Base-by-base conservation (phyloP, 2,329 filamentous ascomycete species). In the Tolypocladium inflatum region DNA sequence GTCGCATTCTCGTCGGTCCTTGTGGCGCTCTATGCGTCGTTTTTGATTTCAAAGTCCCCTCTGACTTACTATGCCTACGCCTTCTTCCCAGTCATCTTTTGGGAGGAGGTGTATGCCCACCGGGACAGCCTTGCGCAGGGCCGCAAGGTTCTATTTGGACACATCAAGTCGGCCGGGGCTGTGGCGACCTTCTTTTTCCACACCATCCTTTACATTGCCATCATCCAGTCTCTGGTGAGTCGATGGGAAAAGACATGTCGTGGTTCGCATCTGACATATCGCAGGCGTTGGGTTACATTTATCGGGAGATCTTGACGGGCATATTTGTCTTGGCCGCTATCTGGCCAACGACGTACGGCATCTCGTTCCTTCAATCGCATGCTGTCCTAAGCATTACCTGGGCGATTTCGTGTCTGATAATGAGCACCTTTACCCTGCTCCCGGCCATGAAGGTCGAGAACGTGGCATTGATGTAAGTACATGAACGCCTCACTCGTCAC, bases 1-100 rank as follows among this genome's bases (percentile, higher is more conserved):
- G 69, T 86, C 0, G 77, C 85, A 53, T 97, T 96, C 68, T 87
- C 88, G 0, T 91, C 92, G 0, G 70, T 88, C 5, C 79, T 96
- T n/a, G 80, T 89, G 30, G 79, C 78, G 1, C 73, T 97, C 15
- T 97, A 89, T 67, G 87, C 91, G 8, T 85, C 90, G 0, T 88
- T 99, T 57, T 77, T 89, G 59, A 78, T 90, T 58, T 93, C 95
- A 52, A 82, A 85, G 51, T 96, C 92, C 2, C 88, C 93, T 0
- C 70, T 79, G 58, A 88, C 89, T 2, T 99, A 99, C 71, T 99
- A 97, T 67, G 83, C 85, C 2, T 99, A 99, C 70, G 89, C 88
- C 0, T 83, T 95, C 65, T 99, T 99, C 71, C 94, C 94, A 0
- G 86, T 96, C 2, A 82, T 90, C 58, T 97, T 99, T 75, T 99